Evolutionary conservation across 148 eudicot species (phyloP), one percentile per base, ranked within the genome.

Genomic region (Cornus florida): DNA sequence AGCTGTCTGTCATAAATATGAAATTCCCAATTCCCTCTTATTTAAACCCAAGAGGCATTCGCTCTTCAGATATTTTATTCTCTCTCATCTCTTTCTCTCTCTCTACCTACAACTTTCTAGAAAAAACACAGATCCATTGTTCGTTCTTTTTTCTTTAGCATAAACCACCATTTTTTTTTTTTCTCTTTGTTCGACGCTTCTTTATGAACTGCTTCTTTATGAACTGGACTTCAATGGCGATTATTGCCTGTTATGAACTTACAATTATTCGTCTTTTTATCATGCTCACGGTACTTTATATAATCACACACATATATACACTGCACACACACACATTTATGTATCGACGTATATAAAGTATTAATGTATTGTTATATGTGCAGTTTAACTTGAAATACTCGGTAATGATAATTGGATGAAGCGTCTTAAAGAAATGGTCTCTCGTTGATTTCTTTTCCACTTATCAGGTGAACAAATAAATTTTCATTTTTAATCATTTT

Each of bases 11-110:
- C 12, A 53, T 53, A 14, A 53, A 48, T 53, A 11, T 53, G 59
- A 53, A 53, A 53, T 53, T 53, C 59, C 59, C 19, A 53, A 14
- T 14, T 53, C 59, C 4, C 12, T 13, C 19, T 53, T 53, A 11
- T 53, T 53, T 48, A 48, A 48, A 12, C 59, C 17, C 59, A 12
- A 4, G 53, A 48, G 28, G 28, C 28, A 6, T 10, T 1, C 56
- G 28, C 39, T 11, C 70, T 62, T 41, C 70, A 14, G 78, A 75
- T 75, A 75, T 75, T 43, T 41, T 69, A 11, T 43, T 9, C 78
- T 75, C 78, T 75, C 78, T 73, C 75, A 10, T 8, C 57, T 22
- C 67, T 4, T 33, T 62, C 20, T 35, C 50, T 74, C 69, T 74
- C 76, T 38, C 50, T 35, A 74, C 12, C 38, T n/a, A 68, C 7